These are phyloP conservation scores for Margaritispora aquatica DNA, from an alignment of 495 filamentous ascomycete species.

Conservation along the genomic window DNA sequence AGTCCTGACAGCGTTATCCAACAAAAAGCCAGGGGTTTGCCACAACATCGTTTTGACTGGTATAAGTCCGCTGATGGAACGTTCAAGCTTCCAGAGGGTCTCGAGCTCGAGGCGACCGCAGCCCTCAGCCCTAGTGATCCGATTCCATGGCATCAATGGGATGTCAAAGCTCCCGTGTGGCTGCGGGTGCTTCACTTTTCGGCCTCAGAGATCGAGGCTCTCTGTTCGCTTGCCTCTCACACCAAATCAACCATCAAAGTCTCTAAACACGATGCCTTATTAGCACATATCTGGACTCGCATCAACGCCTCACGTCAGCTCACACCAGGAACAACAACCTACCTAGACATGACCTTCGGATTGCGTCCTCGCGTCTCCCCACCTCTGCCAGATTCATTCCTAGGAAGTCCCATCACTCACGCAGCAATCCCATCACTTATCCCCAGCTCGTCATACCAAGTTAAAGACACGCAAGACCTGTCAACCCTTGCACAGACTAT, in stretches of 20 bases:
- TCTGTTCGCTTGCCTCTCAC: conserved; percentile 15
- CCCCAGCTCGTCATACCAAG: not conserved
- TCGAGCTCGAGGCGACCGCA: conserved; percentile 18
- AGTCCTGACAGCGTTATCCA: conserved; percentile 23
- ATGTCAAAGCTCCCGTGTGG: conserved; percentile 23
- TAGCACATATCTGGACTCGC: conserved; percentile 34
- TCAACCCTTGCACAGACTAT: conserved; percentile 26
- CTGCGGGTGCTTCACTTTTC: conserved; percentile 31
- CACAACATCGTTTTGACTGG: conserved; percentile 33
- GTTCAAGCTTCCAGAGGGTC: conserved; percentile 11
- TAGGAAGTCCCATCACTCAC: conserved; percentile 29
- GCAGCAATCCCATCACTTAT: conserved; percentile 10
- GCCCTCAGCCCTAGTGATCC: conserved; percentile 25
- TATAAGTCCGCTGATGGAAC: conserved; percentile 24
- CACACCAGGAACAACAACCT: conserved; percentile 21
- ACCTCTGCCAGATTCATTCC: conserved; percentile 30
- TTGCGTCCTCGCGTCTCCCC: conserved; percentile 27
- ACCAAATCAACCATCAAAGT: conserved; percentile 12
- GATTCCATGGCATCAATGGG: conserved; percentile 33
- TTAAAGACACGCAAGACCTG: conserved; percentile 8
- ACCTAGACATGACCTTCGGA: conserved; percentile 30
- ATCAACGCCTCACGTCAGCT: conserved; percentile 31
- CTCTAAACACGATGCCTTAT: conserved; percentile 30
- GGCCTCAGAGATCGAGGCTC: conserved; percentile 16
- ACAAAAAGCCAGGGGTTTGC: conserved; percentile 23